These are phyloP conservation scores for Grigorovia humatica DNA, from an alignment of 805 yeast genomes.

Conservation along the genomic window DNA sequence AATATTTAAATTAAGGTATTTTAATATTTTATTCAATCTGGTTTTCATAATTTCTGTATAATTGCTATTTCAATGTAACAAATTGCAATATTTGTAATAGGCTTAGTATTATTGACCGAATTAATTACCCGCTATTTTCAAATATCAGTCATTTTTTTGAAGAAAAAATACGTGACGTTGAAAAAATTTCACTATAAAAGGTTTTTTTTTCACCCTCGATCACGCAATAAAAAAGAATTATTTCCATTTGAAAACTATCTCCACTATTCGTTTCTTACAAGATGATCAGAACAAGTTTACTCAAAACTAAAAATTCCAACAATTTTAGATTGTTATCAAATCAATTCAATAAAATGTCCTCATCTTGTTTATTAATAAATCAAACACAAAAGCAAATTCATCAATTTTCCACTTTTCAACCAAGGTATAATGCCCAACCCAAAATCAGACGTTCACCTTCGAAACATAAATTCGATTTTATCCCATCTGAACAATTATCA, in stretches of 20 bases:
- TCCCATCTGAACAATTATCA: conserved; percentile 30
- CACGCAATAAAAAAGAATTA: not conserved
- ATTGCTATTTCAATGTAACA: not conserved
- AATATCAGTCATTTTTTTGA: not conserved
- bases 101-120: not conserved
- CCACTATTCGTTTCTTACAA: not conserved
- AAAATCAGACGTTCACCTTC: not conserved
- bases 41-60: not conserved
- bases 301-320: not conserved
- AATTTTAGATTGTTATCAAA: not conserved
- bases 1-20: not conserved
- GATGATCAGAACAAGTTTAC: not conserved
- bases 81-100: not conserved
- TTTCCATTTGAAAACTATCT: not conserved
- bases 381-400: not conserved
- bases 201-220: not conserved
- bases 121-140: not conserved
- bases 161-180: not conserved
- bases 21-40: not conserved
- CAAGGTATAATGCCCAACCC: not conserved
- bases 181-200: not conserved
- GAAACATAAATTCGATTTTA: conserved; percentile 7
- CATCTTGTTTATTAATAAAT: not conserved
- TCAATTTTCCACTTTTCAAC: not conserved
- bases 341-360: not conserved